Conservation (phyloP, 306 rosid genomes). For the Purshia tridentata region DNA sequence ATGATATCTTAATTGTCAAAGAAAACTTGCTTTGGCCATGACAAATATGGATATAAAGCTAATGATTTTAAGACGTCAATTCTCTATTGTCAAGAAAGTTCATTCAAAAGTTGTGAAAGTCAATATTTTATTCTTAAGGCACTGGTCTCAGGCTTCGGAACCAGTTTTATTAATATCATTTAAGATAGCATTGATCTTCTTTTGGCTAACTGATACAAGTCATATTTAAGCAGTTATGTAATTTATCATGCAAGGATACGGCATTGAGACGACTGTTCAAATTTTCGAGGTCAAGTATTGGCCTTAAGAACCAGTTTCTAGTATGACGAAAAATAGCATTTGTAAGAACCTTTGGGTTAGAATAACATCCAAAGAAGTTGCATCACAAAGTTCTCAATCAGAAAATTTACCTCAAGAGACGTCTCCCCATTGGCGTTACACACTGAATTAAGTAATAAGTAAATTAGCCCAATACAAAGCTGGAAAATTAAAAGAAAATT, state of each 20-base stretch:
- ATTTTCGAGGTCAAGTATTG: constrained; percentile 82
- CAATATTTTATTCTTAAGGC: neutral
- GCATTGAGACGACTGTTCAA: constrained; percentile 76
- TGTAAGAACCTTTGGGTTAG: neutral
- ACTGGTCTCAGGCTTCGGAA: neutral
- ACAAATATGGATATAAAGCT: neutral
- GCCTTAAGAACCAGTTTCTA: constrained; percentile 96
- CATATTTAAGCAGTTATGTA: constrained; percentile 6
- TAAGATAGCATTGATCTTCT: constrained; percentile 10
- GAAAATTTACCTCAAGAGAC: constrained; percentile 72
- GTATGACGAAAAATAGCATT: constrained; percentile 12
- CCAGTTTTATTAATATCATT: neutral
- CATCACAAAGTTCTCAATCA: constrained; percentile 10
- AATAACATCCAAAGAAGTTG: constrained; percentile 4
- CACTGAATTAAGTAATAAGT: constrained; percentile 53
- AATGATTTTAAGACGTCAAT: neutral
- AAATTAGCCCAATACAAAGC: constrained; percentile 29
- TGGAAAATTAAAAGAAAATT: constrained; percentile 1
- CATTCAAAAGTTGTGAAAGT: neutral
- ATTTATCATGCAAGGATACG: constrained; percentile 62
- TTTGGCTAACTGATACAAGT: neutral
- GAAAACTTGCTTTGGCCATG: constrained; percentile 28
- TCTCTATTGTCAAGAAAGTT: constrained; percentile 2
- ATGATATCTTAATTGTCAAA: constrained; percentile 75
- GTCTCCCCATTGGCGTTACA: constrained; percentile 85